Evolutionary conservation across 805 yeast genomes (phyloP), one percentile per base, ranked within the genome.

Genomic region (Saccharomycopsis fibuligera): DNA sequence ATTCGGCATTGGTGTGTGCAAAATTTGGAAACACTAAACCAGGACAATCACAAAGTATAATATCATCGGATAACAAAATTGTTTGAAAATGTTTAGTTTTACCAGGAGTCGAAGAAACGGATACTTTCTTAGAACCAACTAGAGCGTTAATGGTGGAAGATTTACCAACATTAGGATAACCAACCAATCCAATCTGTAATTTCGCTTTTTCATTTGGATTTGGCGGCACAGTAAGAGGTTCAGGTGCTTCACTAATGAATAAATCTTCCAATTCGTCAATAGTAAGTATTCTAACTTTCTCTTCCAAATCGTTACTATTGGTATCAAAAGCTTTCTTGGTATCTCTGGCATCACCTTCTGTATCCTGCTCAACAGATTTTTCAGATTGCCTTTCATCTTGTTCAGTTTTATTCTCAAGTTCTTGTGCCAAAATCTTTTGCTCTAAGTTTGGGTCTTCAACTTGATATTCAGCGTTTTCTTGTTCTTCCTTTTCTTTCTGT

Each of bases 61-160:
- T 93, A 33, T 83, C 75, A 45, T 84, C 86, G 1, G 96, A 79
- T 40, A 93, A 74, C 61, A 79, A 78, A 54, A 93, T 90, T 1
- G 99, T 93, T 71, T 93, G 99, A 75, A 93, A 93, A 73, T 93
- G 99, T 65, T 93, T 93, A 12, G 99, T 93, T 64, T 93, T 93
- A 70, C 99, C 99, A 12, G 99, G 99, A 1, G 99, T 93, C 1
- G 98, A 75, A 2, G 98, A 91, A 35, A 93, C 99, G 2, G 97
- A 89, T n/a, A 93, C 99, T 64, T 87, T 90, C 62, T 93, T 93
- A 17, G 97, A 81, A 12, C 99, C 99, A 41, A 91, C 93, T 37
- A 93, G 72, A 0, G 99, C 97, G 65, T 93, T 93, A 60, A 93
- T 93, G 1, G 98, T 93, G n/a, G 98, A 90, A 1, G 98, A 93